These are phyloP conservation scores for Gigaspora rosea DNA, from an alignment of 192 early-diverging fungal genomes.

Conservation along the genomic window DNA sequence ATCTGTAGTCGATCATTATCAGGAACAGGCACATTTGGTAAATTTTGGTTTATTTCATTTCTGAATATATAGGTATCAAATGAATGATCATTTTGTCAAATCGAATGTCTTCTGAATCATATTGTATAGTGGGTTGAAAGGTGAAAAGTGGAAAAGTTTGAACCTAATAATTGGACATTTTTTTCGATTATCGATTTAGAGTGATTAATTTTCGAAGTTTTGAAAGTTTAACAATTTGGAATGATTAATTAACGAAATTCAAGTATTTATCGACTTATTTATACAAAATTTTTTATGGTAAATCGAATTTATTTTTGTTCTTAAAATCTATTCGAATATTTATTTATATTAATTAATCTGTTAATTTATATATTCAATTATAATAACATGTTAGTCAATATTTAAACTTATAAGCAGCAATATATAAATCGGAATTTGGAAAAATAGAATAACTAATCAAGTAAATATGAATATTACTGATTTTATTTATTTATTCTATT, in stretches of 20 bases:
- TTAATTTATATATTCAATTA: too few species aligned
- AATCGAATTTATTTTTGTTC: too few species aligned
- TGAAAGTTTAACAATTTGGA: too few species aligned
- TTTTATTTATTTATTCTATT: background rate
- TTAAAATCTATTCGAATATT: too few species aligned
- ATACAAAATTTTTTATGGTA: background rate
- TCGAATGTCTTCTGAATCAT: background rate
- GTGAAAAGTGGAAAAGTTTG: background rate
- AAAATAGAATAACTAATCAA: too few species aligned
- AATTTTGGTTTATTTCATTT: constrained; percentile 6
- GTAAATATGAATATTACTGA: too few species aligned
- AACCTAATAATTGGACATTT: background rate
- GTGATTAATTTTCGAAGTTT: too few species aligned
- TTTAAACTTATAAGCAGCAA: too few species aligned
- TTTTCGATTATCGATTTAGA: background rate
- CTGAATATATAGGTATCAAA: background rate
- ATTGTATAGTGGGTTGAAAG: background rate
- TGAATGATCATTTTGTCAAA: background rate
- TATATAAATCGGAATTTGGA: too few species aligned
- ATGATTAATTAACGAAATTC: background rate
- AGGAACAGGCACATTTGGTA: background rate
- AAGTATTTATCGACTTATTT: background rate
- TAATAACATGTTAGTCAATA: too few species aligned
- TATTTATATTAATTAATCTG: too few species aligned
- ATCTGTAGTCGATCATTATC: background rate